Percentiles rank a stretch among this genome's conserved stretches.
These are phyloP conservation scores for Stagonosporopsis cucurbitacearum DNA, from an alignment of 2,329 filamentous ascomycete species.

Conservation along the genomic window DNA sequence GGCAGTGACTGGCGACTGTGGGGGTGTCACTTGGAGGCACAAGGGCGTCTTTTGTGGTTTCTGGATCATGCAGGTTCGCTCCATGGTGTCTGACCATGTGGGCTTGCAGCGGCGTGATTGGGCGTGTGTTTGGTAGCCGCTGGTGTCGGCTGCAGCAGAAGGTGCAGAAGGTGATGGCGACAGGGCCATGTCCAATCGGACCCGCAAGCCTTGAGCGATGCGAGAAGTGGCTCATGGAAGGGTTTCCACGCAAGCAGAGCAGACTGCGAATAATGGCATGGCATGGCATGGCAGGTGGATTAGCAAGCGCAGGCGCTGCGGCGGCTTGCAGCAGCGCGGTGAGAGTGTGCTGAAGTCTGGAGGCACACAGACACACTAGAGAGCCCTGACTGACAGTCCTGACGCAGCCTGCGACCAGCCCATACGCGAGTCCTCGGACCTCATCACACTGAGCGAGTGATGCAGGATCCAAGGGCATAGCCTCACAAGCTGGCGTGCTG, in stretches of 20 bases:
- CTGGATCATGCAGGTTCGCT: constrained; percentile 35
- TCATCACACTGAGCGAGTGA: constrained; percentile 5
- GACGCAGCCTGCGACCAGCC: constrained; percentile 11
- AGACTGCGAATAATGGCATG: background rate
- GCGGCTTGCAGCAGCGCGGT: constrained; percentile 14
- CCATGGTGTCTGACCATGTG: constrained; percentile 18
- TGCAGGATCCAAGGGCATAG: constrained; percentile 11
- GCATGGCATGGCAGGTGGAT: background rate
- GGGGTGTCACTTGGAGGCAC: constrained; percentile 18
- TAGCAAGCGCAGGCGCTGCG: constrained; percentile 1
- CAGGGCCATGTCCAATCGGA: constrained; percentile 14
- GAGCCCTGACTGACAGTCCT: constrained; percentile 13
- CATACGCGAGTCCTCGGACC: constrained; percentile 11
- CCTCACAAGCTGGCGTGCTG: constrained; percentile 7
- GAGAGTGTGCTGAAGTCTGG: constrained; percentile 15
- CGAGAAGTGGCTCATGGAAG: constrained; percentile 11
- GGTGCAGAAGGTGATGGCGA: constrained; percentile 8
- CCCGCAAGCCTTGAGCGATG: constrained; percentile 7
- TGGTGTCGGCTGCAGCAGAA: constrained; percentile 15
- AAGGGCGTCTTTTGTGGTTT: constrained; percentile 21
- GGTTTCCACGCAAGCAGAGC: constrained; percentile 3
- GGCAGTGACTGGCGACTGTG: constrained; percentile 15
- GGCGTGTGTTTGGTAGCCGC: constrained; percentile 18
- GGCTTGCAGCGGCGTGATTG: constrained; percentile 12
- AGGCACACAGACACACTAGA: constrained; percentile 12